Evolutionary conservation across 169 alveolate genomes (phyloP).

Genomic region (Cryptosporidium ubiquitum): DNA sequence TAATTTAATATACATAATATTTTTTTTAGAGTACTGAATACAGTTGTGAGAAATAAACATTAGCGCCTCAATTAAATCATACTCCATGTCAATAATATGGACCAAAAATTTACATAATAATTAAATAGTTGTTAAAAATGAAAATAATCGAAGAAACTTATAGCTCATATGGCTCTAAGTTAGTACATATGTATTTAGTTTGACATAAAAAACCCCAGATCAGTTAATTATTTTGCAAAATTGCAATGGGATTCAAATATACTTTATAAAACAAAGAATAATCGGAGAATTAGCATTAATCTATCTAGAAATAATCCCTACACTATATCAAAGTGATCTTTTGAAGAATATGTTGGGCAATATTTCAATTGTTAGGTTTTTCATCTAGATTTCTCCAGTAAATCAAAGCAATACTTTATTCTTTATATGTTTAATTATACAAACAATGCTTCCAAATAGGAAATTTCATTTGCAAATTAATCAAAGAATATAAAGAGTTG

Average conservation of each 20-base stretch:
- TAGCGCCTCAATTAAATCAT: neutral
- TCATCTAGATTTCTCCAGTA: conserved; percentile 25
- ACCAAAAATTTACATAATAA: neutral
- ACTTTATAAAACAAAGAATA: neutral
- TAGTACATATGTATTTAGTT: neutral
- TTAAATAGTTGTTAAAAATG: neutral
- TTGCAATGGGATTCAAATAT: neutral
- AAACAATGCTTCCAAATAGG: neutral
- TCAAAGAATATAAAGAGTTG: neutral
- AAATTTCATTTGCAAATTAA: neutral
- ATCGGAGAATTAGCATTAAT: neutral
- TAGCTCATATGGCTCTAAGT: too few relatives aligned
- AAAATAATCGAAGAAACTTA: neutral
- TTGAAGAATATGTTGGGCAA: neutral
- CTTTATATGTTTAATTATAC: neutral
- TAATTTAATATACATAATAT: neutral
- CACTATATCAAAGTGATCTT: neutral
- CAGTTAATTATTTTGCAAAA: neutral
- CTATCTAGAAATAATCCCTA: neutral
- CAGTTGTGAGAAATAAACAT: neutral
- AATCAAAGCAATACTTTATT: conserved; percentile 15
- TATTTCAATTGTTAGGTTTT: neutral
- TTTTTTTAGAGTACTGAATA: neutral
- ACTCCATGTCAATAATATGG: neutral
- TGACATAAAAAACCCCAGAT: neutral